Percentiles rank a stretch among this genome's conserved stretches.
phyloP scores from a whole-genome alignment of 345 rosid genomes.

The Trapa incisa region DNA sequence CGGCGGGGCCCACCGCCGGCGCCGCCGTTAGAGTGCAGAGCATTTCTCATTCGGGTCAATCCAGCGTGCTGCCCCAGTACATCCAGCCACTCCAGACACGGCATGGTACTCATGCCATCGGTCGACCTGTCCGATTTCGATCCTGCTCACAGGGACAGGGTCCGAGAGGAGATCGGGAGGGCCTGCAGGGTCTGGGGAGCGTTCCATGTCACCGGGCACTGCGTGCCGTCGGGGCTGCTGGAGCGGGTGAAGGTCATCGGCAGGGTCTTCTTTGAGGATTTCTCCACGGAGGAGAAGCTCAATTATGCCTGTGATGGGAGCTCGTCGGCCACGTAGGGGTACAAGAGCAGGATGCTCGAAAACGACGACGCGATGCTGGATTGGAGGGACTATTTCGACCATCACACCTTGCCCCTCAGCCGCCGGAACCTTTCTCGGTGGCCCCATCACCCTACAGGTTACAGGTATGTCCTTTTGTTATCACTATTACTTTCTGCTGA shows the following conservation, averaged over 20 bases:
- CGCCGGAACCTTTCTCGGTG: constrained; percentile 62
- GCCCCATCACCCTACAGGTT: constrained; percentile 56
- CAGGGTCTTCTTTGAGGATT: constrained; percentile 45
- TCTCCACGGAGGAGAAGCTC: constrained; percentile 51
- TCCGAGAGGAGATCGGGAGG: constrained; percentile 24
- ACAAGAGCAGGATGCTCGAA: constrained; percentile 65
- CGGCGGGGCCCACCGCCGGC: not conserved
- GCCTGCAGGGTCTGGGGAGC: constrained; percentile 83
- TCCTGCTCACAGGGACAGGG: constrained; percentile 7
- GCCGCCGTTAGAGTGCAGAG: constrained; percentile 39
- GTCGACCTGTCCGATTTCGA: constrained; percentile 30
- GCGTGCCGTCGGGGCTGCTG: constrained; percentile 40
- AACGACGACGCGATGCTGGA: constrained; percentile 40
- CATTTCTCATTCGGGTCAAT: constrained; percentile 27
- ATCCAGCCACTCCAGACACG: constrained; percentile 54
- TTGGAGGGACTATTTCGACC: constrained; percentile 94
- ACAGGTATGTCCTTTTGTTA: constrained; percentile 28
- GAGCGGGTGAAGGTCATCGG: constrained; percentile 32
- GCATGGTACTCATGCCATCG: constrained; percentile 20
- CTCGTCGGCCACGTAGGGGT: constrained; percentile 70
- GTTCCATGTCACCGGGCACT: constrained; percentile 70
- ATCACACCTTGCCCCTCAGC: constrained; percentile 68
- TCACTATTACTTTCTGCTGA: not conserved
- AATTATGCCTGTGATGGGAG: constrained; percentile 51
- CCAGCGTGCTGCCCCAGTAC: constrained; percentile 52